Percentiles rank a stretch among this genome's conserved stretches.
These are phyloP conservation scores for Aureobasidium lini DNA, from an alignment of 2,329 filamentous ascomycete genomes.

Conservation along the genomic window DNA sequence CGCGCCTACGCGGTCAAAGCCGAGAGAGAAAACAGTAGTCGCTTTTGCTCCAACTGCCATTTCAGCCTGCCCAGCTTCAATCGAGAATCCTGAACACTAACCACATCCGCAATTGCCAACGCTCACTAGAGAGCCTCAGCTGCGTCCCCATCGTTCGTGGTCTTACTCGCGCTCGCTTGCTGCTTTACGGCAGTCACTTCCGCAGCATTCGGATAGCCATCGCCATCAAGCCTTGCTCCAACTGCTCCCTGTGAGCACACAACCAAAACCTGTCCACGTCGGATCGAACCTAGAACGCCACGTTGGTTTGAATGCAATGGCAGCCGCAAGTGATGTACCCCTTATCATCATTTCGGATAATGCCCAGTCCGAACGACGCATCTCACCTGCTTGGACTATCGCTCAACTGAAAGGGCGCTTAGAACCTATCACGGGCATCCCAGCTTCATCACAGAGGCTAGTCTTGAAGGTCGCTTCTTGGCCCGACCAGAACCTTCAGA, in stretches of 20 bases:
- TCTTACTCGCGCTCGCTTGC: not conserved
- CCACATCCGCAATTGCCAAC: not conserved
- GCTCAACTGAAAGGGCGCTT: conserved; percentile 76
- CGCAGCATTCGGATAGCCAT: not conserved
- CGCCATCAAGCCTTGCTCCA: not conserved
- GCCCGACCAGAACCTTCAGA: conserved; percentile 58
- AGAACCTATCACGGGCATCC: conserved; percentile 87
- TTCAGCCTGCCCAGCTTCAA: not conserved
- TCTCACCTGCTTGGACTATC: conserved; percentile 89
- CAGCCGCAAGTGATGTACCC: conserved; percentile 61
- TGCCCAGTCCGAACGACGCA: conserved; percentile 76
- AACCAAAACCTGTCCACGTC: not conserved
- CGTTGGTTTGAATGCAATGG: not conserved
- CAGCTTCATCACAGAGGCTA: conserved; percentile 69
- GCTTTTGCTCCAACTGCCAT: not conserved
- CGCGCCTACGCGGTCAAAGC: not conserved
- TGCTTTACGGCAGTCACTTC: not conserved
- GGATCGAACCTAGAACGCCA: not conserved
- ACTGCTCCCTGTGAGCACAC: not conserved
- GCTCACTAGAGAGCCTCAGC: not conserved
- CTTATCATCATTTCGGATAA: conserved; percentile 69
- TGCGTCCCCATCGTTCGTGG: not conserved
- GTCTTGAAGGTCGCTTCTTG: conserved; percentile 59
- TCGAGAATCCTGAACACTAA: not conserved
- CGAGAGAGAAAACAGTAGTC: not conserved